Base-by-base conservation (phyloP, 2,329 filamentous ascomycete genomes). In the Aspergillus candidus region DNA sequence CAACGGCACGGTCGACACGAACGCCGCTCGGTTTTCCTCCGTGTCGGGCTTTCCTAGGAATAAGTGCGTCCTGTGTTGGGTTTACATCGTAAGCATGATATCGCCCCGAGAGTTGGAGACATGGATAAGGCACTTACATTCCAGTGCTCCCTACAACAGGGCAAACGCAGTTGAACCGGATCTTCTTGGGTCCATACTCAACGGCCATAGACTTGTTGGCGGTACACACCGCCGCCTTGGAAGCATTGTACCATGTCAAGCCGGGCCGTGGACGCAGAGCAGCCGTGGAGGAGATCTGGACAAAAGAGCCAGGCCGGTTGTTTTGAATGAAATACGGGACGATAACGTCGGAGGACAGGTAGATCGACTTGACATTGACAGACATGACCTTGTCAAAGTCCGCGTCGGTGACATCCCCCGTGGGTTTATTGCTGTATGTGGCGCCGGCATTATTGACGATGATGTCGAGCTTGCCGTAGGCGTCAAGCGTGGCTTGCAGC, bases 1-100 rank as follows among this genome's bases (percentile, higher is more conserved):
- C 14, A 70, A 36, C 0, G 66, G 67, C 7, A 70, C 58, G 29
- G 58, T 66, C 6, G 59, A 57, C 13, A 67, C 47, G 44, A 69
- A 68, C 32, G 60, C 60, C 13, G 56, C 56, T 27, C 61, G 56
- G 43, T 69, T 68, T 49, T 68, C 67, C 11, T 61, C 57, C 5
- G 60, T 69, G 46, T 65, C 59, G 0, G 62, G 61, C 13, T 63
- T 58, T 4, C 67, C 67, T 22, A 69, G 68, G 51, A 75, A 77
- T 32, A 86, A 70, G 11, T 78, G 80, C 0, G 83, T 86, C 29
- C 72, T 77, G 2, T 76, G 79, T 1, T 4, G 18, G 84, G 70
- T 0, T 85, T 72, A 0, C 82, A 82, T 40, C 79, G 84, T 12
- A 88, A 76, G 2, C 37, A 15, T 32, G 18, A 4, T 1, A 18